phyloP scores from a whole-genome alignment of 2,329 filamentous ascomycete species.

The Botrytis medusae region DNA sequence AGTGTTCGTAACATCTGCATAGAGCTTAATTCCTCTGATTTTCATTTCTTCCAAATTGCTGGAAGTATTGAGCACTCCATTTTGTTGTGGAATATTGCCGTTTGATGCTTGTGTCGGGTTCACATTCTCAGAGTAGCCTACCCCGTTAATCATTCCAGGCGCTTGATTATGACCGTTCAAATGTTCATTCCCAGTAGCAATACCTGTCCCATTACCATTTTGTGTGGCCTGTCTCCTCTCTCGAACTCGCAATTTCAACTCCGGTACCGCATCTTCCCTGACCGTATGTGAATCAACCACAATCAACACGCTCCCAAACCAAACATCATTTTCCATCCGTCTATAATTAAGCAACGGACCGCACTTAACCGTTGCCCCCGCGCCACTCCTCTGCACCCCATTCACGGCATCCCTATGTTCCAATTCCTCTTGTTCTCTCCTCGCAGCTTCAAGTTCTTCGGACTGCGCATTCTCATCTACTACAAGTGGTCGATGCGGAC shows the following conservation, averaged over 20 bases:
- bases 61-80: background rate
- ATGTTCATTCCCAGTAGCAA: constrained; percentile 13
- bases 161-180: constrained; percentile 24
- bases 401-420: constrained; percentile 18
- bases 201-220: constrained; percentile 33
- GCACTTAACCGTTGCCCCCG: constrained; percentile 60
- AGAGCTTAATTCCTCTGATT: constrained; percentile 59
- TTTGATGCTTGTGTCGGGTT: background rate
- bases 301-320: constrained; percentile 84
- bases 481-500: constrained; percentile 50
- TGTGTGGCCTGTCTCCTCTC: constrained; percentile 21
- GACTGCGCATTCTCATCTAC: constrained; percentile 31
- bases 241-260: constrained; percentile 51
- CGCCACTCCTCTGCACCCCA: constrained; percentile 21
- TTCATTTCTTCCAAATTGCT: constrained; percentile 32
- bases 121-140: constrained; percentile 38
- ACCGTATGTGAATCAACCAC: constrained; percentile 70
- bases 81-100: background rate
- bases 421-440: constrained; percentile 16
- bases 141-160: constrained; percentile 37
- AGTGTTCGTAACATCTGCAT: constrained; percentile 68
- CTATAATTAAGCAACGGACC: constrained; percentile 78
- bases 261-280: constrained; percentile 55
- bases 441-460: constrained; percentile 17
- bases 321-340: constrained; percentile 65